Base-by-base conservation (phyloP, 805 yeast genomes). In the Wickerhamomyces rabaulensis region DNA sequence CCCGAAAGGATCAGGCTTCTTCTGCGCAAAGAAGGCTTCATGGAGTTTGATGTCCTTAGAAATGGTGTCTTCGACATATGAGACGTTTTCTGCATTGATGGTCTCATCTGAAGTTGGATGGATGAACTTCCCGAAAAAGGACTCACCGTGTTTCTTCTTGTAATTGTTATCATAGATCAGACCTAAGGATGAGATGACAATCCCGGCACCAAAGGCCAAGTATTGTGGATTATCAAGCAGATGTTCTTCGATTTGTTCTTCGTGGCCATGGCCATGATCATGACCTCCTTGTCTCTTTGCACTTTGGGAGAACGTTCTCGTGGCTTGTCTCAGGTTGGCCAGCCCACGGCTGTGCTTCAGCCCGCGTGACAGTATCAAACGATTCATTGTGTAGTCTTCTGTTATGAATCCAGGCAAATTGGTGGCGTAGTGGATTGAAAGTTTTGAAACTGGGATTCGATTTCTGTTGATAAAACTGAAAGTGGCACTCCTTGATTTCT, bases 51-150 rank as follows among this genome's bases (percentile, higher is more conserved):
- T 41, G 22, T 41, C 45, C 6, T 41, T 31, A 9, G 31, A 35
- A 20, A 47, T 44, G 16, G 45, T 41, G 10, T 33, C 36, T 9
- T 41, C 36, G 22, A 40, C 41, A 25, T 47, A 47, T 16, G 39
- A 21, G 3, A 22, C 26, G 13, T 44, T 43, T 26, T 37, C 23
- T 9, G 19, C 12, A 25, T 41, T 38, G 9, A 47, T 41, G 2
- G 25, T 27, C 19, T 47, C 48, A 19, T 27, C 29, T 25, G 50
- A 36, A 3, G 42, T 25, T 9, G 31, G 20, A n/a, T 29, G 6
- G 25, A 47, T 40, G 16, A 47, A 47, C 12, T 27, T 25, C 2
- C 47, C 40, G 20, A 47, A 44, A 12, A 31, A 47, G 2, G 50
- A 47, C 3, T 25, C 36, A 3, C 43, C 45, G 20, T 44, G 42